A percentile compares a stretch with the other conserved stretches of the same genome.
Evolutionary conservation across 179 eudicot genomes (phyloP).

Genomic region (Silene noctiflora): DNA sequence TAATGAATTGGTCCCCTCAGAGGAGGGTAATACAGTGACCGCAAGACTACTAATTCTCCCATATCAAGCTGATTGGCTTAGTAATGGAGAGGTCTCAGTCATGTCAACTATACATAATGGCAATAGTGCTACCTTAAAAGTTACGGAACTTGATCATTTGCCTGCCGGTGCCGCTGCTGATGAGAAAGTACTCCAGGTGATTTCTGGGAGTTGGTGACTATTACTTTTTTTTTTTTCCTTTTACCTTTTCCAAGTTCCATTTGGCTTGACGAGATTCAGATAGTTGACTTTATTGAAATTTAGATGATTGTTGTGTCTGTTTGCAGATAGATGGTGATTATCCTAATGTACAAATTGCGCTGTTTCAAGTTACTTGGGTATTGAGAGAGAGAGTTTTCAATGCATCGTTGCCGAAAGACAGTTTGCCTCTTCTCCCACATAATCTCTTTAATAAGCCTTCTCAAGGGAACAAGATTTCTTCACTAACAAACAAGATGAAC

Average conservation of each 20-base stretch:
- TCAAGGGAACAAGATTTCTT: conserved; percentile 14
- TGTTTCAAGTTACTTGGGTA: conserved; percentile 32
- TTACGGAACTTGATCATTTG: conserved; percentile 21
- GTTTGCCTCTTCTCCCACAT: conserved; percentile 23
- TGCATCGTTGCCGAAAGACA: conserved; percentile 10
- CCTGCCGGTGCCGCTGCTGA: conserved; percentile 18
- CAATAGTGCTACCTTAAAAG: conserved; percentile 29
- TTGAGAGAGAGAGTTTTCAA: conserved; percentile 29
- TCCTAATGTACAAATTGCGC: conserved; percentile 35
- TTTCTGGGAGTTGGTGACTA: background rate
- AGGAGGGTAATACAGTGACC: conserved; percentile 17
- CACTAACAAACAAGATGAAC: conserved; percentile 27
- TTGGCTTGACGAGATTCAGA: background rate
- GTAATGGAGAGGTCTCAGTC: conserved; percentile 20
- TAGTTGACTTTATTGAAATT: background rate
- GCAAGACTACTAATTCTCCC: conserved; percentile 36
- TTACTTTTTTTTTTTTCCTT: conserved; percentile 7
- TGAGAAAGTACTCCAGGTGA: conserved; percentile 38
- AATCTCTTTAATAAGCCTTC: conserved; percentile 15
- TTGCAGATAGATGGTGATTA: conserved; percentile 40
- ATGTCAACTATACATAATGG: conserved; percentile 25
- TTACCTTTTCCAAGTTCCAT: background rate
- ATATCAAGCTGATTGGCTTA: conserved; percentile 29
- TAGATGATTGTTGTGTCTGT: conserved; percentile 13
- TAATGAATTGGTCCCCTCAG: conserved; percentile 21